Conservation (phyloP, 2,329 filamentous ascomycete genomes). For the Sclerotinia glacialis region DNA sequence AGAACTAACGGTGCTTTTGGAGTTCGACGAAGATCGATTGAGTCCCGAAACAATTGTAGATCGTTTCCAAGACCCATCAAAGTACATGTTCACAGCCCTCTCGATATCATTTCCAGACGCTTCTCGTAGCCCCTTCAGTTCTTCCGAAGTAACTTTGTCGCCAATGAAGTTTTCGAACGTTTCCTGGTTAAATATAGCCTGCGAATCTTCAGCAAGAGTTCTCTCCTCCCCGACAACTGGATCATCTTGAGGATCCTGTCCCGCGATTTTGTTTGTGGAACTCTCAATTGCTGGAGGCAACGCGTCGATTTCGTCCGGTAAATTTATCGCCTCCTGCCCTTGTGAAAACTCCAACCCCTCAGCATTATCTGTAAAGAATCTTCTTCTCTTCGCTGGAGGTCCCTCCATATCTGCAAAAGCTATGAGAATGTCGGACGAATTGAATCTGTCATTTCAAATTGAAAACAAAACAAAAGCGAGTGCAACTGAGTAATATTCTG, state of each 20-base stretch:
- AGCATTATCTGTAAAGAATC: constrained; percentile 45
- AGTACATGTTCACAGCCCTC: constrained; percentile 66
- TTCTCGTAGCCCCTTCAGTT: constrained; percentile 51
- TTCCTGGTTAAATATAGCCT: constrained; percentile 51
- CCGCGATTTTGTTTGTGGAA: neutral
- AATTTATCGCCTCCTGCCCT: constrained; percentile 25
- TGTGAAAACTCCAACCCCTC: constrained; percentile 31
- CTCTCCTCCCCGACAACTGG: neutral
- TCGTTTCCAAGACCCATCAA: constrained; percentile 63
- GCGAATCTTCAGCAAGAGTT: constrained; percentile 23
- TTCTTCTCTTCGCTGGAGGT: constrained; percentile 48
- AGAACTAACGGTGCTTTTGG: constrained; percentile 30
- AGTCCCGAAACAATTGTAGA: constrained; percentile 12
- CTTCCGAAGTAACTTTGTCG: constrained; percentile 50
- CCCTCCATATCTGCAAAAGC: constrained; percentile 40
- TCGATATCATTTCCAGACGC: constrained; percentile 58
- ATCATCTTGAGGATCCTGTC: constrained; percentile 13
- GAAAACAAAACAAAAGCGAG: neutral
- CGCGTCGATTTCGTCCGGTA: constrained; percentile 36
- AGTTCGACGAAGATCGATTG: constrained; percentile 17
- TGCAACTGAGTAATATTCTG: neutral
- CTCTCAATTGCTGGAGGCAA: constrained; percentile 22
- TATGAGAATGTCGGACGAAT: neutral
- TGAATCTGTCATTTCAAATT: neutral
- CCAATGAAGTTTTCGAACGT: constrained; percentile 61